phyloP scores from a whole-genome alignment of 2,329 filamentous ascomycete genomes.

The Fusarium nanum region DNA sequence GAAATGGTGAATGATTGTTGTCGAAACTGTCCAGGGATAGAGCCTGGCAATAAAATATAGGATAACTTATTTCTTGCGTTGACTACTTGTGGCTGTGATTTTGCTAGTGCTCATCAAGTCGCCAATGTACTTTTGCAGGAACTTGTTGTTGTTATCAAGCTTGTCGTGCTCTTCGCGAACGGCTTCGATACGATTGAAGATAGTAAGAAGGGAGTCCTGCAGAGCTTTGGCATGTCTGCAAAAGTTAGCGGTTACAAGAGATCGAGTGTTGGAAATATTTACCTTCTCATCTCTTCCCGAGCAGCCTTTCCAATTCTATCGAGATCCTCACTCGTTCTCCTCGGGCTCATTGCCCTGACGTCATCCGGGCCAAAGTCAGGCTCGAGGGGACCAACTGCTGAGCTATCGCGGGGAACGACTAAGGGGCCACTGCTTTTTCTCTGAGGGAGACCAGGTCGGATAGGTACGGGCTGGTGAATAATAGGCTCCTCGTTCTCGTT shows the following conservation, averaged over 20 bases:
- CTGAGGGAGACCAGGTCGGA: conserved; percentile 75
- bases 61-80: conserved; percentile 63
- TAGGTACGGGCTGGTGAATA: conserved; percentile 64
- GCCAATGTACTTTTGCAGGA: conserved; percentile 97
- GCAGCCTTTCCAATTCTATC: conserved; percentile 88
- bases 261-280: conserved; percentile 38
- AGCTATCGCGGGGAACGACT: conserved; percentile 81
- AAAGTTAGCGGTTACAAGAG: conserved; percentile 10
- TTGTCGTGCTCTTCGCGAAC: conserved; percentile 96
- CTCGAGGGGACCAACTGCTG: conserved; percentile 77
- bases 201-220: conserved; percentile 87
- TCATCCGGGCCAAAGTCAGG: conserved; percentile 86
- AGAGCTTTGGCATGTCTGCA: conserved; percentile 85
- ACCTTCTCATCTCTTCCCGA: conserved; percentile 72
- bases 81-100: conserved; percentile 69
- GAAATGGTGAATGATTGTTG: conserved; percentile 12
- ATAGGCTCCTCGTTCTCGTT: conserved; percentile 41
- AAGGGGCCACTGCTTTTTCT: conserved; percentile 86
- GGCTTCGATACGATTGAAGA: conserved; percentile 93
- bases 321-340: conserved; percentile 89
- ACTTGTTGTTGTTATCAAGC: conserved; percentile 95
- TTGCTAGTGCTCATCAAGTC: conserved; percentile 91
- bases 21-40: not conserved
- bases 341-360: conserved; percentile 92
- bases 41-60: not conserved